A percentile compares a stretch with the other conserved stretches of the same genome.
phyloP scores from a whole-genome alignment of 106 monocot genomes.

The Amphibolis antarctica region DNA sequence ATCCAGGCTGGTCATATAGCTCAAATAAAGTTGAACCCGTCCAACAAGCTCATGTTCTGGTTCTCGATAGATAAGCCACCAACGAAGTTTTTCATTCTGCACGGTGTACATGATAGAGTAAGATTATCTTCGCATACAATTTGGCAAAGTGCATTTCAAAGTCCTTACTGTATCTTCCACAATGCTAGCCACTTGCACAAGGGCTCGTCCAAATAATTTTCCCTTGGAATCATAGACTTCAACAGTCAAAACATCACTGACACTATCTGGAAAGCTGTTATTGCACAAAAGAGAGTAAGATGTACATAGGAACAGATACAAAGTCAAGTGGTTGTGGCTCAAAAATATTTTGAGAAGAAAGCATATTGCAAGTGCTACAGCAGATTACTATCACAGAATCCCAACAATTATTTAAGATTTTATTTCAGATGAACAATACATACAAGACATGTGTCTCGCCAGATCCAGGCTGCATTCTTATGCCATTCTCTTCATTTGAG shows the following conservation, averaged over 20 bases:
- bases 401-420: too few species aligned
- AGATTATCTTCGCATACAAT: background rate
- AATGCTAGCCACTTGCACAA: slow-evolving; percentile 78
- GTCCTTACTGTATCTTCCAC: slow-evolving; percentile 62
- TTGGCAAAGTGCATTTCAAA: background rate
- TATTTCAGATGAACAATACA: slow-evolving; percentile 23
- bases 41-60: slow-evolving; percentile 97
- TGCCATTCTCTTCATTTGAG: slow-evolving; percentile 44
- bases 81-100: slow-evolving; percentile 76
- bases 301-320: background rate
- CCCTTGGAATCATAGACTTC: slow-evolving; percentile 90
- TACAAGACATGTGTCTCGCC: slow-evolving; percentile 95
- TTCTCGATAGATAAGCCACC: slow-evolving; percentile 81
- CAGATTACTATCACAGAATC: too few species aligned
- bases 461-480: slow-evolving; percentile 83
- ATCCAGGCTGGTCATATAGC: slow-evolving; percentile 56
- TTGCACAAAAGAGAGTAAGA: slow-evolving; percentile 1
- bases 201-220: slow-evolving; percentile 49
- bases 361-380: slow-evolving; percentile 1
- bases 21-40: slow-evolving; percentile 58
- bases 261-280: slow-evolving; percentile 89
- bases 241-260: slow-evolving; percentile 84
- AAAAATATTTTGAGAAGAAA: background rate
- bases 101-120: slow-evolving; percentile 1
- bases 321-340: background rate